Conservation (phyloP, 2,329 filamentous ascomycete genomes). For the Epichloe scottii region DNA sequence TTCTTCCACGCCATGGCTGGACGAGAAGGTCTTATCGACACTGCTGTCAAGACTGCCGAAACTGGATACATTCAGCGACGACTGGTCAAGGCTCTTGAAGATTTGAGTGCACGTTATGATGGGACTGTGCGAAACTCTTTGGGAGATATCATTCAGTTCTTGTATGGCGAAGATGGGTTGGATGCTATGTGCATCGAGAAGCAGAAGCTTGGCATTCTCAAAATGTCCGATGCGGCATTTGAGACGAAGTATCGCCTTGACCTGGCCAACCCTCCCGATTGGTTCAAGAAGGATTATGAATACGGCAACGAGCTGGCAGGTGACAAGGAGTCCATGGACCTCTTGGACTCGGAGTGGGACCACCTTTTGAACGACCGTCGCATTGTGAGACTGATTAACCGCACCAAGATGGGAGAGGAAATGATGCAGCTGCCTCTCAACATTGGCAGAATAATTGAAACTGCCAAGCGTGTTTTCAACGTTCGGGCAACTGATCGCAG, state of each 20-base stretch:
- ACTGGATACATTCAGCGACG: constrained; percentile 98
- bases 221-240: constrained; percentile 65
- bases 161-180: constrained; percentile 94
- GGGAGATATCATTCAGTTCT: constrained; percentile 91
- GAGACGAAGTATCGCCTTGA: constrained; percentile 75
- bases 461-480: constrained; percentile 79
- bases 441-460: constrained; percentile 79
- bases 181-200: constrained; percentile 91
- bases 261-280: constrained; percentile 44
- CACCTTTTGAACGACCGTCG: constrained; percentile 61
- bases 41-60: constrained; percentile 97
- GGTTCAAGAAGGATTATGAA: constrained; percentile 50
- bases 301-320: constrained; percentile 77
- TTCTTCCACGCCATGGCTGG: constrained; percentile 99
- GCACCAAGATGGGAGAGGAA: constrained; percentile 61
- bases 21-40: constrained; percentile 99
- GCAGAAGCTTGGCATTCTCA: constrained; percentile 78
- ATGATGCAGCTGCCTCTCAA: constrained; percentile 89
- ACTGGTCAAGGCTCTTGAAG: constrained; percentile 94
- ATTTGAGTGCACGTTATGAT: constrained; percentile 95
- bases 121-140: constrained; percentile 94
- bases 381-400: constrained; percentile 58
- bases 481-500: constrained; percentile 77
- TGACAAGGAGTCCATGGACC: constrained; percentile 73
- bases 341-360: constrained; percentile 83